Percentiles rank a stretch among this genome's conserved stretches.
Conservation (phyloP, 768 basidiomycete genomes). For the Trametopsis cervina region DNA sequence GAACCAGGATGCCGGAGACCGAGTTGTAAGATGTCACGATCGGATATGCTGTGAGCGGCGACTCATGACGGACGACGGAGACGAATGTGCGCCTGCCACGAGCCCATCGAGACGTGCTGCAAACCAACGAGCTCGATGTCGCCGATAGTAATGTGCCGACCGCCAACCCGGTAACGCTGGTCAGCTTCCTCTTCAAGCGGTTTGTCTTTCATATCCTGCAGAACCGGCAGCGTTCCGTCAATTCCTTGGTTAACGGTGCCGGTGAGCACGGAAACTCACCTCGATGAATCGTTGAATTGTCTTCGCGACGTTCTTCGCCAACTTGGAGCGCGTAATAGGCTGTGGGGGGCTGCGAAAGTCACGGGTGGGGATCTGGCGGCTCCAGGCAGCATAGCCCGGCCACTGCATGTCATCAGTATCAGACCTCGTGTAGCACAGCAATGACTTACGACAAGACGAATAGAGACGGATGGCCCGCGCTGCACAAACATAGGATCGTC, state of each 20-base stretch:
- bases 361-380: slow-evolving; percentile 74
- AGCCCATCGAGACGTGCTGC: slow-evolving; percentile 77
- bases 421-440: slow-evolving; percentile 3
- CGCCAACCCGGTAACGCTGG: slow-evolving; percentile 55
- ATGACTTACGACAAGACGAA: slow-evolving; percentile 58
- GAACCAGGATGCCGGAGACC: too few relatives aligned
- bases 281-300: slow-evolving; percentile 63
- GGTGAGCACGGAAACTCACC: slow-evolving; percentile 28
- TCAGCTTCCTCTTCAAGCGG: slow-evolving; percentile 63
- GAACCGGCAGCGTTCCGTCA: slow-evolving; percentile 1
- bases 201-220: slow-evolving; percentile 41
- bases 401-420: slow-evolving; percentile 39
- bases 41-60: too few relatives aligned
- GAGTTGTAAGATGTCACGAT: too few relatives aligned
- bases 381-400: slow-evolving; percentile 76
- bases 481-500: slow-evolving; percentile 65
- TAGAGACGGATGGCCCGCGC: slow-evolving; percentile 75
- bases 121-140: slow-evolving; percentile 71
- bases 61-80: slow-evolving; percentile 28
- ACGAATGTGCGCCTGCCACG: slow-evolving; percentile 76
- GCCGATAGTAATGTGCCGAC: slow-evolving; percentile 47
- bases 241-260: not conserved
- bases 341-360: slow-evolving; percentile 76
- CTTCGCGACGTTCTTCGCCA: slow-evolving; percentile 76
- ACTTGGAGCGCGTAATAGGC: slow-evolving; percentile 68